Evolutionary conservation across 306 rosid species (phyloP).

Genomic region (Rosa rugosa): DNA sequence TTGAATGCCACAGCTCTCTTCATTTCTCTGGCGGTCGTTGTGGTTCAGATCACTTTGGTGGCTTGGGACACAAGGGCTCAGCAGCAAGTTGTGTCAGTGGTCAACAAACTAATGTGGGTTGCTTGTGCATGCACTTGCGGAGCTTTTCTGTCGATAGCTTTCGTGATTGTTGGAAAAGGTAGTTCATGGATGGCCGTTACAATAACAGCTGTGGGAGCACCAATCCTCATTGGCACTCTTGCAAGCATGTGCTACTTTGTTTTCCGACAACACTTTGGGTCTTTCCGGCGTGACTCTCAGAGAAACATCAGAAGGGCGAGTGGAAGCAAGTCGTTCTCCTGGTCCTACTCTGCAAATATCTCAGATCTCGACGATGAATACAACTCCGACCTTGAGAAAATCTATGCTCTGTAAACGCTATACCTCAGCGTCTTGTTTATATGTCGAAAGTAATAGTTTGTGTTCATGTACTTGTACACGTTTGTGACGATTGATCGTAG

Average conservation of each 20-base stretch:
- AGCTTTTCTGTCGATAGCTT: conserved; percentile 77
- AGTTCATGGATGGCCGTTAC: conserved; percentile 81
- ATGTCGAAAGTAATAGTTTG: not conserved
- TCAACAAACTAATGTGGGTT: conserved; percentile 95
- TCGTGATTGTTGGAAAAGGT: conserved; percentile 63
- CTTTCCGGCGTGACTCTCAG: conserved; percentile 62
- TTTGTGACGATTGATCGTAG: not conserved
- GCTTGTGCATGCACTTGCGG: conserved; percentile 97
- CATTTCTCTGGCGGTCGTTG: conserved; percentile 91
- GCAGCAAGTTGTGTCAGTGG: conserved; percentile 87
- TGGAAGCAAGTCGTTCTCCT: conserved; percentile 88
- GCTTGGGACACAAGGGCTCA: conserved; percentile 98
- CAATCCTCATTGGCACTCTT: conserved; percentile 77
- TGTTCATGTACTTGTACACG: not conserved
- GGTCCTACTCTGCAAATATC: conserved; percentile 85
- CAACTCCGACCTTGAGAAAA: conserved; percentile 79
- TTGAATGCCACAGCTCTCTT: conserved; percentile 83
- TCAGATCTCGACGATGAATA: conserved; percentile 80
- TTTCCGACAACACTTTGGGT: conserved; percentile 74
- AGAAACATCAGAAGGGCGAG: conserved; percentile 76
- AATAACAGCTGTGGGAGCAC: conserved; percentile 67
- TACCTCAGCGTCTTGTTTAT: not conserved
- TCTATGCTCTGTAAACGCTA: conserved; percentile 59
- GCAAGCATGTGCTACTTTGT: conserved; percentile 91
- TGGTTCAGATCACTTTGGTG: conserved; percentile 95